These are phyloP conservation scores for Nicotiana undulata DNA, from an alignment of 257 asterid species.

Conservation along the genomic window DNA sequence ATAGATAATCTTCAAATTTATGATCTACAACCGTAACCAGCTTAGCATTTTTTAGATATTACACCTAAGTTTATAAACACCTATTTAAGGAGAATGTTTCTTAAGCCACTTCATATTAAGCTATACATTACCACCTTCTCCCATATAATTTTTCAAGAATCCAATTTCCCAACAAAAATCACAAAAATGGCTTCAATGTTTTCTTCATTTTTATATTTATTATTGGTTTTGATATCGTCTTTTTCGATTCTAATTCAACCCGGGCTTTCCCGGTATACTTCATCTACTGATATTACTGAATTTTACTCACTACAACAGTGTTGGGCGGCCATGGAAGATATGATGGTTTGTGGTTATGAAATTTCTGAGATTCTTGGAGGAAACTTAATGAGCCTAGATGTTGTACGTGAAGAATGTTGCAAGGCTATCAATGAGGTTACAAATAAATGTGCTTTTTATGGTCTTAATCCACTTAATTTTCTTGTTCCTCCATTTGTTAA, in stretches of 20 bases:
- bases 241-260: not conserved
- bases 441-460: not conserved
- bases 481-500: not conserved
- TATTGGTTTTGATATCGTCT: not conserved
- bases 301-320: not conserved
- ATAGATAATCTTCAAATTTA: not conserved
- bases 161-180: not conserved
- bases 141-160: not conserved
- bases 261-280: not conserved
- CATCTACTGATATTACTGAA: not conserved
- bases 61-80: not conserved
- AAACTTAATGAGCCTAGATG: not conserved
- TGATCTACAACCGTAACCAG: not conserved
- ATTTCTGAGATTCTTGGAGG: not conserved
- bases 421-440: not conserved
- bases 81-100: not conserved
- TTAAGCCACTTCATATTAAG: not conserved
- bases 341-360: conserved; percentile 3
- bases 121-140: not conserved
- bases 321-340: not conserved
- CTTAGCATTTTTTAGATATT: not conserved
- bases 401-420: not conserved
- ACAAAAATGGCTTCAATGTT: not conserved
- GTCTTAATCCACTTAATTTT: not conserved
- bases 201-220: not conserved